Conservation (phyloP, 495 filamentous ascomycete genomes). For the Lasiosphaeria ovina region DNA sequence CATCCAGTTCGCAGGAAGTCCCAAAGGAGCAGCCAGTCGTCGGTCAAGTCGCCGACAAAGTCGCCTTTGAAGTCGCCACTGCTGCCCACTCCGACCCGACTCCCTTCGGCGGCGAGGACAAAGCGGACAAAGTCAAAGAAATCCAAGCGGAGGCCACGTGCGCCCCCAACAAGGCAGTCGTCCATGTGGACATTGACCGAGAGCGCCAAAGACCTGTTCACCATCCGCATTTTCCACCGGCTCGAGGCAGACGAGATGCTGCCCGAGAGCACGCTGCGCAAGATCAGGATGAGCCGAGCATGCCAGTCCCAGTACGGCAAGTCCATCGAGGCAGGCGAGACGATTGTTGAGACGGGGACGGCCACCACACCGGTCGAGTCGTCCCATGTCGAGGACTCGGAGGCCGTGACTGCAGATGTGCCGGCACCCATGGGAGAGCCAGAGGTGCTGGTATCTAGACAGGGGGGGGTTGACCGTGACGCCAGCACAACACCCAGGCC, state of each 20-base stretch:
- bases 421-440: constrained; percentile 21
- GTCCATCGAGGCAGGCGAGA: constrained; percentile 18
- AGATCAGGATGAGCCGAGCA: constrained; percentile 39
- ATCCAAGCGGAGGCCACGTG: constrained; percentile 29
- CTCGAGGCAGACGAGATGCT: constrained; percentile 55
- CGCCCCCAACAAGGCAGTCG: constrained; percentile 29
- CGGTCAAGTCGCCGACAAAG: constrained; percentile 28
- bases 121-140: constrained; percentile 47
- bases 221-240: constrained; percentile 42
- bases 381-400: constrained; percentile 37
- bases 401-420: constrained; percentile 8
- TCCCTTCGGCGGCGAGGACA: constrained; percentile 24
- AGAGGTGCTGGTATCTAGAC: constrained; percentile 14
- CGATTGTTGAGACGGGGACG: constrained; percentile 12
- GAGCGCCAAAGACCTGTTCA: constrained; percentile 49
- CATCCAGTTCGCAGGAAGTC: constrained; percentile 25
- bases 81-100: constrained; percentile 23
- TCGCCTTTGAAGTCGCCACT: constrained; percentile 17
- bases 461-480: constrained; percentile 11
- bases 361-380: constrained; percentile 35
- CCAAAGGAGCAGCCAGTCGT: constrained; percentile 27
- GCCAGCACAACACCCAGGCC: constrained; percentile 17
- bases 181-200: constrained; percentile 47
- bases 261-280: constrained; percentile 38
- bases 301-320: constrained; percentile 18